phyloP scores from a whole-genome alignment of 768 basidiomycete genomes.

The Pleurotus tuber-regium region DNA sequence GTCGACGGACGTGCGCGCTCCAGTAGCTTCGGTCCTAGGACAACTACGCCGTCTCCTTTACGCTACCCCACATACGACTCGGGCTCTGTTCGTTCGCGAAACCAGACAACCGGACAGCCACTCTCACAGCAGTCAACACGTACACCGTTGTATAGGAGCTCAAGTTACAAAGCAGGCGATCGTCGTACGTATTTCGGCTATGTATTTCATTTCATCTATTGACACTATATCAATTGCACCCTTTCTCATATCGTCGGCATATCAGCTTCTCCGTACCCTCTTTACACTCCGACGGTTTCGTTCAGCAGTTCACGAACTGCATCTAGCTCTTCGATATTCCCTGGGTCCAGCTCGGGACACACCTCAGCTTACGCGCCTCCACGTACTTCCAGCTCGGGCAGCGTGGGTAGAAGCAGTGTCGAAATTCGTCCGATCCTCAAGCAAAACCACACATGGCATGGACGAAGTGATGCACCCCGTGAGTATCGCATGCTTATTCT shows the following conservation, averaged over 20 bases:
- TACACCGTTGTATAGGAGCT: conserved; percentile 36
- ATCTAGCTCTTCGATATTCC: conserved; percentile 47
- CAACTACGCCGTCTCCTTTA: conserved; percentile 37
- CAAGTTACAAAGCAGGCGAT: conserved; percentile 43
- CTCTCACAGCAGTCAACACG: conserved; percentile 20
- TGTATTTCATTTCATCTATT: conserved; percentile 1
- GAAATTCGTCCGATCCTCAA: conserved; percentile 46
- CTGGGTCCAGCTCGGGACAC: conserved; percentile 29
- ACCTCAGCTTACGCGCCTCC: conserved; percentile 30
- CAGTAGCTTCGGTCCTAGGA: conserved; percentile 35
- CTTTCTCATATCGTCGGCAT: neutral
- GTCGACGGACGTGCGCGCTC: conserved; percentile 34
- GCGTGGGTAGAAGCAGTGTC: conserved; percentile 27
- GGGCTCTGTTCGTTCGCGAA: conserved; percentile 16
- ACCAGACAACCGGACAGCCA: conserved; percentile 16
- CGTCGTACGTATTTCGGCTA: conserved; percentile 33
- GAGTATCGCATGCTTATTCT: conserved; percentile 6
- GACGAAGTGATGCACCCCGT: conserved; percentile 24
- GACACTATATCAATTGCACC: conserved; percentile 13
- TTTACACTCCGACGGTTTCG: conserved; percentile 23
- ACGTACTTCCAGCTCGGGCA: conserved; percentile 37
- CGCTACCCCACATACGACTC: conserved; percentile 37
- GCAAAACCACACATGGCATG: conserved; percentile 46
- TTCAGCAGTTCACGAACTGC: conserved; percentile 47
- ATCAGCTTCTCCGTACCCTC: conserved; percentile 21